These are phyloP conservation scores for Annona cherimola DNA, from an alignment of 164 flowering plant species.

Conservation along the genomic window DNA sequence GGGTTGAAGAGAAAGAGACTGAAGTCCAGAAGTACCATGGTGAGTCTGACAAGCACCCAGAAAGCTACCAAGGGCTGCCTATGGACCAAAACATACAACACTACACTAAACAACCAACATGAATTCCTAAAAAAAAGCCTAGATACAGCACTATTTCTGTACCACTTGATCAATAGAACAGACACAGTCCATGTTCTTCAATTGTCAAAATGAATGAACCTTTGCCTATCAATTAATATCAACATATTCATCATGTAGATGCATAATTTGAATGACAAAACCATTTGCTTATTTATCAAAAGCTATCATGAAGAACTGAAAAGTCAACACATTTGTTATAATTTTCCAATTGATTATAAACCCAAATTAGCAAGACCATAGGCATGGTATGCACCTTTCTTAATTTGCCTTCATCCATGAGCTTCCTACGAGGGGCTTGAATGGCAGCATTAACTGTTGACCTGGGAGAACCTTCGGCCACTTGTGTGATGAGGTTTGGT, in stretches of 20 bases:
- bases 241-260: neutral
- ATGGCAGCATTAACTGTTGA: slow-evolving; percentile 61
- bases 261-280: neutral
- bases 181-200: neutral
- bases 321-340: neutral
- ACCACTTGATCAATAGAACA: neutral
- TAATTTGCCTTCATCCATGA: slow-evolving; percentile 94
- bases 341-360: neutral
- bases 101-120: neutral
- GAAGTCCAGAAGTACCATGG: neutral
- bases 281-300: neutral
- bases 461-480: slow-evolving; percentile 59
- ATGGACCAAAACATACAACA: neutral
- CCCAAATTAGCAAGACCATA: neutral
- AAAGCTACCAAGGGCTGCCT: neutral
- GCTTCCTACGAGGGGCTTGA: slow-evolving; percentile 88
- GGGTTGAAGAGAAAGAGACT: neutral
- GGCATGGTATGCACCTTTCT: slow-evolving; percentile 57
- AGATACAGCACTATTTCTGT: neutral
- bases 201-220: neutral
- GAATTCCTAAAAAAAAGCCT: neutral
- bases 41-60: neutral
- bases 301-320: neutral
- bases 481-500: slow-evolving; percentile 31
- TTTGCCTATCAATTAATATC: neutral